Conservation (phyloP, 2,329 filamentous ascomycete genomes). For the Cladosporium sp. region DNA sequence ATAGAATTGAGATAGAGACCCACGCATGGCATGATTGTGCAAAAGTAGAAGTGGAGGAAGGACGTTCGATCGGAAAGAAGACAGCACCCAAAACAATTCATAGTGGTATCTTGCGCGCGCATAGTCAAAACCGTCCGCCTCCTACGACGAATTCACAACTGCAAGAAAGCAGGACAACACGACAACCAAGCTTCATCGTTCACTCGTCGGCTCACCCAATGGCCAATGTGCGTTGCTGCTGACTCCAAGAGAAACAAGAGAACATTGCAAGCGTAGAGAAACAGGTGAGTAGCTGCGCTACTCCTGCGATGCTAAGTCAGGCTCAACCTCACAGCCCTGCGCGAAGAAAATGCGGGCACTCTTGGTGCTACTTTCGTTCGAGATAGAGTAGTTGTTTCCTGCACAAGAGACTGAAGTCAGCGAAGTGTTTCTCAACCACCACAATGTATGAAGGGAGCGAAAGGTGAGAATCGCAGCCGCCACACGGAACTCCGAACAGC, state of each 20-base stretch:
- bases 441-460: background rate
- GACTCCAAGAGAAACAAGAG: background rate
- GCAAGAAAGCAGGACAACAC: background rate
- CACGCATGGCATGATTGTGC: too few species aligned
- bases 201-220: background rate
- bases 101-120: background rate
- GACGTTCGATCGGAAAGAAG: too few species aligned
- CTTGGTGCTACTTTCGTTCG: slow-evolving; percentile 66
- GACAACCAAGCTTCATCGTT: background rate
- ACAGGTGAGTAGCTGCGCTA: background rate
- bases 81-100: too few species aligned
- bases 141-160: too few species aligned
- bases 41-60: too few species aligned
- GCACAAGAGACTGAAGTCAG: slow-evolving; percentile 2
- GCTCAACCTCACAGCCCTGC: slow-evolving; percentile 66
- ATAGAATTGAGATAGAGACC: too few species aligned
- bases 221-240: background rate
- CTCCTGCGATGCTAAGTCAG: background rate
- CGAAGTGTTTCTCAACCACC: background rate
- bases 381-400: slow-evolving; percentile 94
- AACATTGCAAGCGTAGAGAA: background rate
- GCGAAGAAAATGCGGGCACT: slow-evolving; percentile 83
- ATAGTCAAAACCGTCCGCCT: background rate
- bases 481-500: background rate
- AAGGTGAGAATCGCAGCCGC: background rate